Evolutionary conservation across 2,329 filamentous ascomycete genomes (phyloP).

Genomic region (Colletotrichum caudatum): DNA sequence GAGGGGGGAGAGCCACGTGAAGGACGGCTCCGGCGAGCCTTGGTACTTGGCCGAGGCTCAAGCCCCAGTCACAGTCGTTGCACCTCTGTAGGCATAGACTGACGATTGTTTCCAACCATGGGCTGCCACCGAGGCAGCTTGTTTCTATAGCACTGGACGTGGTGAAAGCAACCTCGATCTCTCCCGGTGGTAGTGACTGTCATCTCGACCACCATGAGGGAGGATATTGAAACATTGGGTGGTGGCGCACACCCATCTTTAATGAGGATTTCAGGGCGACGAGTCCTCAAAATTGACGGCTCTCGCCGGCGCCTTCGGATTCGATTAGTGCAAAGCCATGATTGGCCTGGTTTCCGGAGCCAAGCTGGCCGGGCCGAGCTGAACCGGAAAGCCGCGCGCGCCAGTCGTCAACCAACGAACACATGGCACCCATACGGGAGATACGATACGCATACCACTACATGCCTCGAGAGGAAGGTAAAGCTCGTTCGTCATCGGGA

Average conservation of each 20-base stretch:
- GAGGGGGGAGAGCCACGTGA: not conserved
- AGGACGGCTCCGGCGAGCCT: not conserved
- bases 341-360: not conserved
- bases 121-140: not conserved
- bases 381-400: slow-evolving; percentile 6
- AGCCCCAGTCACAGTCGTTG: not conserved
- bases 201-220: not conserved
- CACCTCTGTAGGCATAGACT: not conserved
- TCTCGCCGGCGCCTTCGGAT: not conserved
- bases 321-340: slow-evolving; percentile 3
- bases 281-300: not conserved
- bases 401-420: not conserved
- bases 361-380: not conserved
- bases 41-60: not conserved
- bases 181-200: not conserved
- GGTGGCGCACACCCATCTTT: not conserved
- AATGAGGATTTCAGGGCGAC: not conserved
- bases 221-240: not conserved
- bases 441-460: not conserved
- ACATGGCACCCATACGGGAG: not conserved
- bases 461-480: not conserved
- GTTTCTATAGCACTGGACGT: not conserved
- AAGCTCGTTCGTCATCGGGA: not conserved
- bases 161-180: not conserved
- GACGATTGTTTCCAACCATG: not conserved